Base-by-base conservation (phyloP, 2,329 filamentous ascomycete genomes). In the Pseudogymnoascus sp. region DNA sequence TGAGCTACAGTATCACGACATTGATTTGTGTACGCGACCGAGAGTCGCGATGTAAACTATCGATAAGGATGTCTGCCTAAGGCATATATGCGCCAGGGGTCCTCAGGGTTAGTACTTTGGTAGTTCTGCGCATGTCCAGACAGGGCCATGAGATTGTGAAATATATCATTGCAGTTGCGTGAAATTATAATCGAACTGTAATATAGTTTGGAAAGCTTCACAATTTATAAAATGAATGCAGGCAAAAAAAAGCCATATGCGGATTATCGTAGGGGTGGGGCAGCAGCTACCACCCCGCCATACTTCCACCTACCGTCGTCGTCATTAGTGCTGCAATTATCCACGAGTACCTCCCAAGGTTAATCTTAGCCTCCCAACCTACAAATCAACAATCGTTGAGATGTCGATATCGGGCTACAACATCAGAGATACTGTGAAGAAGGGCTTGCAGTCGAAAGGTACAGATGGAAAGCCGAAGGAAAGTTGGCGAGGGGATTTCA, bases 401-500 rank as follows among this genome's bases (percentile, higher is more conserved):
- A 55, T 55, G 49, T 55, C 39, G 39, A 42, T 42, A 5, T 45
- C 49, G 28, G 49, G 49, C 49, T 55, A 55, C 49, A 33, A 55
- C 23, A 70, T 82, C 28, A 79, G 76, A 68, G 76, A 75, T 61
- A 70, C 79, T 23, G 70, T 79, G 63, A 83, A 82, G 67, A 75
- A 76, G 59, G 80, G 80, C 45, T 83, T 81, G 81, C 79, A 83
- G 70, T 80, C 81, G 0, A 80, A 81, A 66, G 75, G 76, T 12
- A 79, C 78, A 62, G 77, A 80, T 58, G 81, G 81, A n/a, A 75
- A 75, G 39, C 67, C 70, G 1, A 78, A 77, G 64, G 80, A 83
- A 66, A 80, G 78, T 63, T 82, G 80, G 80, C 74, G 80, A 59
- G 77, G 78, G 6, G 73, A 74, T 58, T 72, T 70, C 62, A 74